phyloP scores from a whole-genome alignment of 1,284 basidiomycete species.

The Pseudozyma sp. region DNA sequence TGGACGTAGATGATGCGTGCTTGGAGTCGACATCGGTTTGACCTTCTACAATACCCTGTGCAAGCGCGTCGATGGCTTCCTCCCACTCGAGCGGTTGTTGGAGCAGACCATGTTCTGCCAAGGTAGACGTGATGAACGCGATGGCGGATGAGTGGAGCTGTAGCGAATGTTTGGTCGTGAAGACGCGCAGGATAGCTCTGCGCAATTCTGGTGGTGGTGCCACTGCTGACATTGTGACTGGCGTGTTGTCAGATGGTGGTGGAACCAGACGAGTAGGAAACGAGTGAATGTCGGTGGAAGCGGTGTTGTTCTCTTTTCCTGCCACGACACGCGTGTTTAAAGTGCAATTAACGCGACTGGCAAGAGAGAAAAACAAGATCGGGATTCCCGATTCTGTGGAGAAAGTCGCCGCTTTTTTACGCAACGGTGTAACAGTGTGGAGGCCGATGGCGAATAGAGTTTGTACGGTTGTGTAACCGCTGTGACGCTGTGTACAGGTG shows the following conservation, averaged over 20 bases:
- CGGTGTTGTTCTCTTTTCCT: constrained; percentile 21
- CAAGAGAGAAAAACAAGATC: too few relatives aligned
- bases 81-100: constrained; percentile 52
- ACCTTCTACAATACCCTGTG: constrained; percentile 58
- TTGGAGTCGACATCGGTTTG: constrained; percentile 28
- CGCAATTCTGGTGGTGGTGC: constrained; percentile 57
- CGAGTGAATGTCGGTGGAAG: neutral
- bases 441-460: too few relatives aligned
- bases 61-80: constrained; percentile 67
- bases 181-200: constrained; percentile 58
- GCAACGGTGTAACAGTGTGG: neutral
- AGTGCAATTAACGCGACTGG: constrained; percentile 31
- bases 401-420: neutral
- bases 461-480: too few relatives aligned
- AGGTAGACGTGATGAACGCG: constrained; percentile 59
- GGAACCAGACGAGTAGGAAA: neutral
- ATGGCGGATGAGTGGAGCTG: constrained; percentile 66
- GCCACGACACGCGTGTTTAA: constrained; percentile 10
- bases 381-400: too few relatives aligned
- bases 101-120: constrained; percentile 60
- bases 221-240: neutral
- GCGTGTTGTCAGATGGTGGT: neutral
- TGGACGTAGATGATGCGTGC: constrained; percentile 1
- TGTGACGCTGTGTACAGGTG: too few relatives aligned
- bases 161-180: constrained; percentile 63